Percentiles rank a stretch among this genome's conserved stretches.
phyloP scores from a whole-genome alignment of 257 asterid genomes.

The Solanum paucissectum region DNA sequence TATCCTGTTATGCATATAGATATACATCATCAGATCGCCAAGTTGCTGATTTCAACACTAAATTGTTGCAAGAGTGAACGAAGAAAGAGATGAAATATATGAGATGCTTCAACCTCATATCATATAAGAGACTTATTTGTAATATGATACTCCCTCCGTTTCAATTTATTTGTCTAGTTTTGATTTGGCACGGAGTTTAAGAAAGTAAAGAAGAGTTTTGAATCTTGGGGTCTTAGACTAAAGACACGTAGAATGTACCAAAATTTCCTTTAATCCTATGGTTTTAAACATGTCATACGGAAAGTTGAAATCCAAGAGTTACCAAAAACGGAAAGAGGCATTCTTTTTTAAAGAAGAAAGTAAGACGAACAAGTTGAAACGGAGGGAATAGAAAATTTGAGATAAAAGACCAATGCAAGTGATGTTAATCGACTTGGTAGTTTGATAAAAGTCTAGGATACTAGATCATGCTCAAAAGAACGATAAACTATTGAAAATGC shows the following conservation, averaged over 20 bases:
- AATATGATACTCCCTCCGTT: not conserved
- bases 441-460: not conserved
- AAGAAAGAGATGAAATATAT: not conserved
- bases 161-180: too few relatives aligned
- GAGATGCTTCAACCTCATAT: not conserved
- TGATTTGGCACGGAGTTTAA: too few relatives aligned
- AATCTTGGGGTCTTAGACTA: not conserved
- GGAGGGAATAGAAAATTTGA: not conserved
- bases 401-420: not conserved
- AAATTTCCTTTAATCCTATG: not conserved
- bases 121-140: not conserved
- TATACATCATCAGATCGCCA: not conserved
- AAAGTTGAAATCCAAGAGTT: not conserved
- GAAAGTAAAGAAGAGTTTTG: not conserved
- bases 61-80: not conserved
- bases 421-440: not conserved
- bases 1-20: constrained; percentile 1
- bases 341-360: not conserved
- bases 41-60: not conserved
- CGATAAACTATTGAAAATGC: not conserved
- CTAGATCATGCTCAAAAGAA: not conserved
- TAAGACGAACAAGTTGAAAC: not conserved
- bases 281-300: not conserved
- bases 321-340: not conserved
- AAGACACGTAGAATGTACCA: not conserved